These are phyloP conservation scores for Eucalyptus marginata DNA, from an alignment of 345 rosid species.

Conservation along the genomic window DNA sequence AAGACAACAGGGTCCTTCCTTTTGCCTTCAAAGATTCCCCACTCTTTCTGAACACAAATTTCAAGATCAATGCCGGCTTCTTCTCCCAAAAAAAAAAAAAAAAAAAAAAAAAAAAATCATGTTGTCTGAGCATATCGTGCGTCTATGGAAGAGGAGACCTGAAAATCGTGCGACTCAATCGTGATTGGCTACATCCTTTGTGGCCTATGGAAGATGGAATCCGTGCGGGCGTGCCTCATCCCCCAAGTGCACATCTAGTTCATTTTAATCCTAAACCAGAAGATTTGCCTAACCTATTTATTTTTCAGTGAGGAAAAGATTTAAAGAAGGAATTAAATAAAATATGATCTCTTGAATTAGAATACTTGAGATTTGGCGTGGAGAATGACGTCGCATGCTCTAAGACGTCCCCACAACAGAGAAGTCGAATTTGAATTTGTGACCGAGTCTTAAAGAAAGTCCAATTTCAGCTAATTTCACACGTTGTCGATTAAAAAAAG, in stretches of 20 bases:
- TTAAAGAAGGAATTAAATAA: background rate
- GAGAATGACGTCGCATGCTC: background rate
- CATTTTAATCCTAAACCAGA: background rate
- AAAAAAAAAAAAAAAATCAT: background rate
- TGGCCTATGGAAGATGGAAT: background rate
- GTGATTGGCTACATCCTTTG: fast-evolving
- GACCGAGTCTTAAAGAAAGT: background rate
- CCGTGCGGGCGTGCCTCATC: background rate
- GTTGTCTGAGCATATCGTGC: background rate
- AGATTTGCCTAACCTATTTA: background rate
- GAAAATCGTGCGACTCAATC: background rate
- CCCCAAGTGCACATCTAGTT: background rate
- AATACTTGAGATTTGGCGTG: background rate
- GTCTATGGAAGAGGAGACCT: background rate
- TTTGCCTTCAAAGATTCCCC: background rate
- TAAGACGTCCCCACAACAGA: background rate
- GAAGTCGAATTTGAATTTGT: background rate
- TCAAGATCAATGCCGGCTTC: background rate
- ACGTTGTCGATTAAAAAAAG: background rate
- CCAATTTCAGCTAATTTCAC: background rate
- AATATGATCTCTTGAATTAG: background rate
- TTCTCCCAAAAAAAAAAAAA: too few relatives aligned
- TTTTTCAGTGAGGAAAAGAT: background rate
- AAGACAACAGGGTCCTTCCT: background rate
- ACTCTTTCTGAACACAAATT: background rate